Conservation (phyloP, 2,329 filamentous ascomycete genomes). For the Venturia effusa region DNA sequence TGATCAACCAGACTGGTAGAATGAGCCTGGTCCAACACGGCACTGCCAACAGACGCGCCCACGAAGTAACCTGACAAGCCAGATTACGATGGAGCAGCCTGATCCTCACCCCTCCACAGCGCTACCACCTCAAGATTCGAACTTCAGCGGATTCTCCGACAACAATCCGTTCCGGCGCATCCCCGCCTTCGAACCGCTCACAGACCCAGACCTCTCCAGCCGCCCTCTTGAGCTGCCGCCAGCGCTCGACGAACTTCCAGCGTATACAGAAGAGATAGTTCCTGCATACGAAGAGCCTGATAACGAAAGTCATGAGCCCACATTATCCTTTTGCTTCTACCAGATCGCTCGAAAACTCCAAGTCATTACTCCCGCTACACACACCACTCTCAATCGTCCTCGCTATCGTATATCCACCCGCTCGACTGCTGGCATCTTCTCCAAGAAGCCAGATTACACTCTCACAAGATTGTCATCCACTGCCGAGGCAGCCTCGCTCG, state of each 20-base stretch:
- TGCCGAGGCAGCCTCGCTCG: not conserved
- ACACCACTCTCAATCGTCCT: not conserved
- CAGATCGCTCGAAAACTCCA: constrained; percentile 7
- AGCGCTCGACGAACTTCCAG: not conserved
- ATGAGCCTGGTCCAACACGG: not conserved
- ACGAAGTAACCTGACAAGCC: not conserved
- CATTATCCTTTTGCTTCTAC: constrained; percentile 5
- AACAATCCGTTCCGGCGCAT: not conserved
- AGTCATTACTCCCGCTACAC: constrained; percentile 4
- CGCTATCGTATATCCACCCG: constrained; percentile 3
- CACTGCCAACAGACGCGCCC: not conserved
- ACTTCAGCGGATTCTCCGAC: not conserved
- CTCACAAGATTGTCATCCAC: constrained; percentile 3
- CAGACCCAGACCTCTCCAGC: not conserved
- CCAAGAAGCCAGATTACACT: constrained; percentile 8
- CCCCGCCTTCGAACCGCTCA: not conserved
- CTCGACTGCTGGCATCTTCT: not conserved
- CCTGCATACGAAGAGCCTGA: constrained; percentile 4
- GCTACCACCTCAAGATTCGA: not conserved
- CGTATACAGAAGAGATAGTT: not conserved
- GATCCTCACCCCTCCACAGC: no score
- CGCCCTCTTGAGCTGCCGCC: not conserved
- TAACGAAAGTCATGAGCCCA: not conserved
- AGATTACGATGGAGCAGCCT: not conserved
- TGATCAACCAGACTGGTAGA: not conserved